Evolutionary conservation across 345 rosid genomes (phyloP).

Genomic region (Salix exigua): DNA sequence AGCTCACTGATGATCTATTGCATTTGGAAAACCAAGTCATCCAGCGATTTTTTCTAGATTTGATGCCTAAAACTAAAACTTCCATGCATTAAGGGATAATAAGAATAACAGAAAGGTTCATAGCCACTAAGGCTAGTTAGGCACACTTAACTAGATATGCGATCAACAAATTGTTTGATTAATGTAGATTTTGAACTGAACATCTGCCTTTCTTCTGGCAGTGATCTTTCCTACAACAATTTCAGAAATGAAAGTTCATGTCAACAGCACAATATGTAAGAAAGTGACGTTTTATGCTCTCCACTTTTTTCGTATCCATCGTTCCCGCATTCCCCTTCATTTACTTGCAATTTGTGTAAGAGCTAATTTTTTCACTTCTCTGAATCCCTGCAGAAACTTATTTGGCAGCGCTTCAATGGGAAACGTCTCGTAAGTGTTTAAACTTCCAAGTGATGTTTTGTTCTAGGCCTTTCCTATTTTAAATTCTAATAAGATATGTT

Average conservation of each 20-base stretch:
- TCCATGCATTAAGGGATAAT: neutral
- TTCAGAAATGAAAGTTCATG: conserved; percentile 6
- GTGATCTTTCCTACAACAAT: conserved; percentile 3
- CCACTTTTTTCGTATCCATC: neutral
- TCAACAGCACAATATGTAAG: conserved; percentile 18
- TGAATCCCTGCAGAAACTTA: conserved; percentile 31
- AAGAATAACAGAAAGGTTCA: neutral
- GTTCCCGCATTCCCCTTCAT: neutral
- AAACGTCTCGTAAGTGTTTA: conserved; percentile 24
- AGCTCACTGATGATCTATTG: too few relatives aligned
- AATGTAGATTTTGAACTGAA: too few relatives aligned
- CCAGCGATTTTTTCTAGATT: too few relatives aligned
- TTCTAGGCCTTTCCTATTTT: too few relatives aligned
- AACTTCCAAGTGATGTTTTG: too few relatives aligned
- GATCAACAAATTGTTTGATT: conserved; percentile 12
- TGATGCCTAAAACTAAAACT: too few relatives aligned
- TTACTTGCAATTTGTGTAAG: neutral
- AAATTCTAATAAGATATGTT: too few relatives aligned
- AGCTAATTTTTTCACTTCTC: neutral
- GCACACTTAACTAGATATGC: conserved; percentile 38
- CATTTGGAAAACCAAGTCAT: too few relatives aligned
- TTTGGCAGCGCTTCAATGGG: conserved; percentile 29
- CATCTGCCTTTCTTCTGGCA: neutral
- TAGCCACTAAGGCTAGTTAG: neutral
- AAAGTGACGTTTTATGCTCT: neutral